These are phyloP conservation scores for Sclerotinia subarctica DNA, from an alignment of 2,329 filamentous ascomycete genomes.

Conservation along the genomic window DNA sequence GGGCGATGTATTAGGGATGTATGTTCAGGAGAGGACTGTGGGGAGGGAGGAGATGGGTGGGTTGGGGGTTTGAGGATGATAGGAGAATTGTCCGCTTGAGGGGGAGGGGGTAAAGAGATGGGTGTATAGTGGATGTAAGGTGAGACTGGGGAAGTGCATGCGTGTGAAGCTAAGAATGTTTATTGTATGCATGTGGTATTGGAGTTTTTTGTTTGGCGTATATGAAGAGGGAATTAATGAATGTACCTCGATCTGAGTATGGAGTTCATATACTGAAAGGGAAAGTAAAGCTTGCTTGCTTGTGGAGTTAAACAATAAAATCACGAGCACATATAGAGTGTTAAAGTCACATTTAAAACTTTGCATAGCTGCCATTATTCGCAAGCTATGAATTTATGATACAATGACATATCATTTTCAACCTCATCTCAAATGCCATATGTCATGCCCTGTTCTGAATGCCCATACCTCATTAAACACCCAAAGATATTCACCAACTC, in stretches of 20 bases:
- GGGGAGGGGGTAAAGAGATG: neutral
- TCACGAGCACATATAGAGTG: neutral
- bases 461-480: slow-evolving; percentile 29
- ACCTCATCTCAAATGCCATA: slow-evolving; percentile 9
- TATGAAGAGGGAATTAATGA: neutral
- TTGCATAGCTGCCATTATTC: slow-evolving; percentile 25
- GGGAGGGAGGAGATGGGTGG: slow-evolving; percentile 69
- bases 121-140: slow-evolving; percentile 42
- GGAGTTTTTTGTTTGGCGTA: neutral
- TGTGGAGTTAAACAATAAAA: neutral
- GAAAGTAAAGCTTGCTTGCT: neutral
- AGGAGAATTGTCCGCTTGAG: neutral
- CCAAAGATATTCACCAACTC: slow-evolving; percentile 28
- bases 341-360: slow-evolving; percentile 1
- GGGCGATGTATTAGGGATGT: slow-evolving; percentile 51
- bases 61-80: slow-evolving; percentile 44
- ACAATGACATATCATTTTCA: slow-evolving; percentile 34
- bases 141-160: neutral
- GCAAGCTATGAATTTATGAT: slow-evolving; percentile 38
- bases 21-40: slow-evolving; percentile 54
- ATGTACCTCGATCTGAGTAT: neutral
- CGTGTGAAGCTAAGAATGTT: no score
- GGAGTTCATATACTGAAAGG: neutral
- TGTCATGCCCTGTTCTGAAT: slow-evolving; percentile 22
- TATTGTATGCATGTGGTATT: neutral